These are phyloP conservation scores for Theobroma grandiflorum DNA, from an alignment of 441 rosid species.

Conservation along the genomic window DNA sequence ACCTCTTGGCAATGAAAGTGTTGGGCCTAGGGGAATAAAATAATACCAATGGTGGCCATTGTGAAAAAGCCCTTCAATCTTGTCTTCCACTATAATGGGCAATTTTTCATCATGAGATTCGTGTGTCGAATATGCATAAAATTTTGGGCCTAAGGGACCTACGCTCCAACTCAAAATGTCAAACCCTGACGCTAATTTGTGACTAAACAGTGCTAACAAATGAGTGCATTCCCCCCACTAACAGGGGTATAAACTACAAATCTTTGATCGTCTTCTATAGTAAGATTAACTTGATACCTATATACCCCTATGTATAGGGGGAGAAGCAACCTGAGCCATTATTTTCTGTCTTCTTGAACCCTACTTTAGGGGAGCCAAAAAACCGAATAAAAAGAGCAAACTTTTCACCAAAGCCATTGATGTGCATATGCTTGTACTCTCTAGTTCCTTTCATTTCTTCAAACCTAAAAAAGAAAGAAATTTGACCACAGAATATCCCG, in stretches of 20 bases:
- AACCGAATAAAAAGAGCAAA: neutral
- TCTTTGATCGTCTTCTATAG: neutral
- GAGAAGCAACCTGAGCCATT: slow-evolving; percentile 23
- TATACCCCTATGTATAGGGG: neutral
- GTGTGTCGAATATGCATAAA: neutral
- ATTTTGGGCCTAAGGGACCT: neutral
- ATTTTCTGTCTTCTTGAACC: slow-evolving; percentile 16
- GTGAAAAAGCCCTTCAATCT: neutral
- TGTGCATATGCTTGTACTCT: slow-evolving; percentile 19
- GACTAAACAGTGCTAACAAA: too few species aligned
- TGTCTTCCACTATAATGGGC: neutral
- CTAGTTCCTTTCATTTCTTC: neutral
- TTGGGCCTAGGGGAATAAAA: too few species aligned
- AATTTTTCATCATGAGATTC: neutral
- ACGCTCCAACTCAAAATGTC: neutral
- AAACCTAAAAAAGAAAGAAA: neutral
- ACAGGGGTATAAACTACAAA: neutral
- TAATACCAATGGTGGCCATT: too few species aligned
- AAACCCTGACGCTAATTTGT: too few species aligned
- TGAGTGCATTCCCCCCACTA: slow-evolving; percentile 11
- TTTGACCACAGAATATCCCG: slow-evolving; percentile 24
- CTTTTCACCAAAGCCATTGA: slow-evolving; percentile 17
- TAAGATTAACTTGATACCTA: slow-evolving; percentile 19
- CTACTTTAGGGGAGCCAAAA: slow-evolving; percentile 17
- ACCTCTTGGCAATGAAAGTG: too few species aligned